These are phyloP conservation scores for Phytophthora capsici DNA, from an alignment of 352 stramenopile genomes.

Conservation along the genomic window DNA sequence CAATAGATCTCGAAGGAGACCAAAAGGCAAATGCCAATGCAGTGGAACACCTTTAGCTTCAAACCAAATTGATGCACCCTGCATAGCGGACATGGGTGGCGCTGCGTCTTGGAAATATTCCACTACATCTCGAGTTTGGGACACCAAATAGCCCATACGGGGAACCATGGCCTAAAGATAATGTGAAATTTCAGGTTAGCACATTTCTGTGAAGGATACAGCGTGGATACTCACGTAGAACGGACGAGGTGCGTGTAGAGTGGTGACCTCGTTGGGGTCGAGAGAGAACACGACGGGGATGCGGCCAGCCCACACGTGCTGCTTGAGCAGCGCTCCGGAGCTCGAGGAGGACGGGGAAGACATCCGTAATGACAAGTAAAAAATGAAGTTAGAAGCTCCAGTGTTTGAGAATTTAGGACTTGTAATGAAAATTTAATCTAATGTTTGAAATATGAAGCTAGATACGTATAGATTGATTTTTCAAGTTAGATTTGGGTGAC, in stretches of 20 bases:
- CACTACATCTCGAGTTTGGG: conserved; percentile 74
- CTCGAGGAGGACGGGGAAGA: conserved; percentile 8
- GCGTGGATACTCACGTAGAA: conserved; percentile 68
- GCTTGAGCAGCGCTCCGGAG: conserved; percentile 18
- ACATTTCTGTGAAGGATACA: background rate
- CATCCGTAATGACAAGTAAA: conserved; percentile 1
- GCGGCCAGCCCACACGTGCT: conserved; percentile 65
- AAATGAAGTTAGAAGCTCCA: background rate
- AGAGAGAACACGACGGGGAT: conserved; percentile 83
- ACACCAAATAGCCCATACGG: conserved; percentile 81
- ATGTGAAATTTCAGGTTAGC: conserved; percentile 1
- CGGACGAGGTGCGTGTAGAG: conserved; percentile 73
- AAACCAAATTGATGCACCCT: conserved; percentile 75
- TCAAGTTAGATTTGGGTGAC: too few relatives aligned
- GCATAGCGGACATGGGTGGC: conserved; percentile 63
- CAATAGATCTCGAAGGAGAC: conserved; percentile 70
- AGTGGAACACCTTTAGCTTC: conserved; percentile 62
- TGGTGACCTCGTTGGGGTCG: conserved; percentile 78
- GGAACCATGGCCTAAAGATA: conserved; percentile 73
- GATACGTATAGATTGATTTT: too few relatives aligned
- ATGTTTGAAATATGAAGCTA: too few relatives aligned
- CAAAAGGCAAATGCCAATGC: conserved; percentile 84
- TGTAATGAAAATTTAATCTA: too few relatives aligned
- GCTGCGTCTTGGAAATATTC: conserved; percentile 83
- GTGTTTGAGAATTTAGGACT: too few relatives aligned